Percentiles rank a stretch among this genome's conserved stretches.
phyloP scores from a whole-genome alignment of 2,329 filamentous ascomycete genomes.

The Fusarium coffeatum region DNA sequence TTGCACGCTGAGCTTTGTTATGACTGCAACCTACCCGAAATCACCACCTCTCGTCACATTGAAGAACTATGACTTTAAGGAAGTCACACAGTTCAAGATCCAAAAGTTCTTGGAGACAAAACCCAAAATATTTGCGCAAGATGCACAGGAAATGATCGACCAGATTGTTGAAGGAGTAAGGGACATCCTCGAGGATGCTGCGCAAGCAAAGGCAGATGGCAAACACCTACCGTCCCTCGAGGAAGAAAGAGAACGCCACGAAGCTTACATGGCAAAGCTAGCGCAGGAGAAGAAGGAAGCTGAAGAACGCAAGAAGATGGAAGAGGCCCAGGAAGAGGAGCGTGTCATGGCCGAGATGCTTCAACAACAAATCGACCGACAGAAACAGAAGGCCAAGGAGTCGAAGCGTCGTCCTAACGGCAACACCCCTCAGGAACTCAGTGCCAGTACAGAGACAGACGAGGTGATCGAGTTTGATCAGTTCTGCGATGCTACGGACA shows the following conservation, averaged over 20 bases:
- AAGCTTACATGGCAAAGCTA: constrained; percentile 74
- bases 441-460: constrained; percentile 46
- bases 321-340: constrained; percentile 75
- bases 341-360: constrained; percentile 77
- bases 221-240: constrained; percentile 85
- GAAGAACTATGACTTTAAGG: constrained; percentile 73
- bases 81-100: constrained; percentile 77
- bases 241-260: constrained; percentile 86
- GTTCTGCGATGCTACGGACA: constrained; percentile 71
- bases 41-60: constrained; percentile 79
- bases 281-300: constrained; percentile 67
- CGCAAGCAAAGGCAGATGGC: constrained; percentile 78
- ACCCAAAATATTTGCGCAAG: constrained; percentile 64
- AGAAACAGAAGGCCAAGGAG: constrained; percentile 73
- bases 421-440: constrained; percentile 41
- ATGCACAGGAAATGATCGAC: constrained; percentile 70
- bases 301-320: constrained; percentile 63
- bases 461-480: constrained; percentile 73
- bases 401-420: constrained; percentile 66
- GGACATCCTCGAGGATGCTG: constrained; percentile 87
- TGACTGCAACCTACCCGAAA: constrained; percentile 93
- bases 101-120: constrained; percentile 71
- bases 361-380: constrained; percentile 76
- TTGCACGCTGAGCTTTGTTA: constrained; percentile 78
- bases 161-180: constrained; percentile 76